These are phyloP conservation scores for Proliferodiscus dingleyae DNA, from an alignment of 2,329 filamentous ascomycete genomes.

Conservation along the genomic window DNA sequence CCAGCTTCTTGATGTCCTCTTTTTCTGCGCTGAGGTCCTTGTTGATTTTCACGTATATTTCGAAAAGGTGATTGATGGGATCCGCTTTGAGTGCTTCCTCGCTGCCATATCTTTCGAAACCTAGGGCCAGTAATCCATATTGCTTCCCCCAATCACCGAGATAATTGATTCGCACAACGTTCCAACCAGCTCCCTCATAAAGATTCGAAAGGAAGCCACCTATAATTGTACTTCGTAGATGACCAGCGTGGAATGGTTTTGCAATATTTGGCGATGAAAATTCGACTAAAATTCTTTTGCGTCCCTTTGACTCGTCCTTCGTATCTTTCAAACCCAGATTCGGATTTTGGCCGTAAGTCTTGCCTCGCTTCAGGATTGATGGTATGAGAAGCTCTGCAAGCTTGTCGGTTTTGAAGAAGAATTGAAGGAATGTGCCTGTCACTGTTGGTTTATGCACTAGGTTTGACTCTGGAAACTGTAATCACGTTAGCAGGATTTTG, in stretches of 20 bases:
- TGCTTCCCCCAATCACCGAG: conserved; percentile 77
- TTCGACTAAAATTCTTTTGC: conserved; percentile 62
- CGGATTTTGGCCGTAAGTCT: conserved; percentile 60
- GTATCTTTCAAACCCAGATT: conserved; percentile 57
- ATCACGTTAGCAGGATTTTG: conserved; percentile 8
- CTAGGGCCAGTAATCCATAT: conserved; percentile 64
- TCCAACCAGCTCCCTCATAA: conserved; percentile 64
- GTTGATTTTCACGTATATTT: conserved; percentile 76
- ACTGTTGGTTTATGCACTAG: conserved; percentile 65
- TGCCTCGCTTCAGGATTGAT: conserved; percentile 58
- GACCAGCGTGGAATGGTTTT: conserved; percentile 73
- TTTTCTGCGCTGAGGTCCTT: conserved; percentile 59
- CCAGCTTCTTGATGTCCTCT: conserved; percentile 51
- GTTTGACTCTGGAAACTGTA: conserved; percentile 64
- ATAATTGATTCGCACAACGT: conserved; percentile 69
- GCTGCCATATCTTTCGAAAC: conserved; percentile 69
- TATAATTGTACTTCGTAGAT: conserved; percentile 72
- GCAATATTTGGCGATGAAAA: conserved; percentile 85
- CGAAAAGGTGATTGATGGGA: conserved; percentile 76
- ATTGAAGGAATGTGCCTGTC: conserved; percentile 67
- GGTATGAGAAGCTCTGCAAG: conserved; percentile 64
- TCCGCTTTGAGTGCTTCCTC: conserved; percentile 67
- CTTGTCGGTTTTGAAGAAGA: conserved; percentile 71
- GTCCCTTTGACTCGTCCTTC: conserved; percentile 46
- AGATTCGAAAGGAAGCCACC: conserved; percentile 68